These are phyloP conservation scores for Brasilioporus rufonigricans DNA, from an alignment of 768 basidiomycete species.

Conservation along the genomic window DNA sequence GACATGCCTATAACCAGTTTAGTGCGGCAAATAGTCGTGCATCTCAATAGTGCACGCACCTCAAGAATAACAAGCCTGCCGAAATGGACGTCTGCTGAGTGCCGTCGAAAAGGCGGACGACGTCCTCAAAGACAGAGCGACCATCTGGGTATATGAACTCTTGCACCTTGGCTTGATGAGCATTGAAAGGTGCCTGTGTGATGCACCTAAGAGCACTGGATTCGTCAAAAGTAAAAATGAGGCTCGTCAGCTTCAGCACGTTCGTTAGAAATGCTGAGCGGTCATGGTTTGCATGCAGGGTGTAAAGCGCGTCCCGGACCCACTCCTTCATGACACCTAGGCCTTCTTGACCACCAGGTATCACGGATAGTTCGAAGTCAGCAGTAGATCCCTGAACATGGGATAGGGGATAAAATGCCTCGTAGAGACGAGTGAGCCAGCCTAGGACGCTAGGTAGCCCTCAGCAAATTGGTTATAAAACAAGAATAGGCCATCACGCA, in stretches of 20 bases:
- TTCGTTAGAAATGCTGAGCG: constrained; percentile 30
- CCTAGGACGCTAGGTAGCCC: neutral
- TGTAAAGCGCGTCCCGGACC: no score
- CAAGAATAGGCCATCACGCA: neutral
- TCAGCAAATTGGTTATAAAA: no score
- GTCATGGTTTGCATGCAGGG: constrained; percentile 2
- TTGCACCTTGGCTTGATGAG: neutral
- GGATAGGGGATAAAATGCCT: constrained; percentile 47
- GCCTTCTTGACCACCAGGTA: no score
- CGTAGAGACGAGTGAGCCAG: no score
- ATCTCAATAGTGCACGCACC: constrained; percentile 29
- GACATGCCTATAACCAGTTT: constrained; percentile 41
- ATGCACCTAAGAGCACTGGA: constrained; percentile 35
- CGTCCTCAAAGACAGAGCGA: constrained; percentile 32
- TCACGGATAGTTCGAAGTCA: constrained; percentile 36
- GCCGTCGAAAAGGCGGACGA: constrained; percentile 30
- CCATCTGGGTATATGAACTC: constrained; percentile 15
- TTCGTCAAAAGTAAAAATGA: constrained; percentile 41
- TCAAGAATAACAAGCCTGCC: constrained; percentile 37
- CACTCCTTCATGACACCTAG: no score
- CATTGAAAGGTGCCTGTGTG: constrained; percentile 30
- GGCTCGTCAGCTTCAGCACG: constrained; percentile 34
- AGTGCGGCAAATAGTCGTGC: constrained; percentile 23
- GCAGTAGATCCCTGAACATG: constrained; percentile 44
- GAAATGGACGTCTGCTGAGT: constrained; percentile 25